Evolutionary conservation across 2,329 filamentous ascomycete genomes (phyloP).

Genomic region (Berkeleyomyces rouxiae): DNA sequence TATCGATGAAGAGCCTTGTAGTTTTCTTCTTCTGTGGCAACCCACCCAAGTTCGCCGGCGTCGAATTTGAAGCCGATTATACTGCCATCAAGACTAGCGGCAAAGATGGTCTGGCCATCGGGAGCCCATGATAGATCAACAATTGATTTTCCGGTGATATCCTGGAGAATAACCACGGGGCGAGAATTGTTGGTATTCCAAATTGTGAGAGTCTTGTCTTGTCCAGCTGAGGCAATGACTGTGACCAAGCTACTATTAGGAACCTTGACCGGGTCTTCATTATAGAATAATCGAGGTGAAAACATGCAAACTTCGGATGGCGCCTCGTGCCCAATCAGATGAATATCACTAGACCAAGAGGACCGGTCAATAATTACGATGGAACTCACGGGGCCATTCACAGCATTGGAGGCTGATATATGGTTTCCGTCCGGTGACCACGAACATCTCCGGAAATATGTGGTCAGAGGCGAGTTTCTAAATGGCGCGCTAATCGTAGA

Average conservation of each 20-base stretch:
- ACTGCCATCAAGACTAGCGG: constrained; percentile 76
- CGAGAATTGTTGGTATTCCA: constrained; percentile 96
- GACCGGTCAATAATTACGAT: constrained; percentile 90
- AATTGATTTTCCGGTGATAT: constrained; percentile 78
- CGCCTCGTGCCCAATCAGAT: constrained; percentile 90
- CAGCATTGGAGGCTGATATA: constrained; percentile 90
- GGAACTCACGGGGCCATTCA: constrained; percentile 92
- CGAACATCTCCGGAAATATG: constrained; percentile 89
- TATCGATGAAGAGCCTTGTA: constrained; percentile 87
- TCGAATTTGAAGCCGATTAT: constrained; percentile 73
- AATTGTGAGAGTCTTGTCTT: constrained; percentile 88
- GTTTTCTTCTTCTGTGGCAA: constrained; percentile 73
- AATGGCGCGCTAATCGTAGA: constrained; percentile 83
- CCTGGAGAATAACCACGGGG: constrained; percentile 78
- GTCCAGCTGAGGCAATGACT: constrained; percentile 89
- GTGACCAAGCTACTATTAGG: constrained; percentile 49
- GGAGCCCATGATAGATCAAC: constrained; percentile 90
- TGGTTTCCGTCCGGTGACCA: constrained; percentile 97
- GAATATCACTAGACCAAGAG: constrained; percentile 91
- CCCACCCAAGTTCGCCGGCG: constrained; percentile 75
- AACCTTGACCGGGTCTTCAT: constrained; percentile 43
- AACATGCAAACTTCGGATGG: constrained; percentile 96
- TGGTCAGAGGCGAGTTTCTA: constrained; percentile 79
- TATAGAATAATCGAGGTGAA: constrained; percentile 76
- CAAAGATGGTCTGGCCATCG: constrained; percentile 72